Base-by-base conservation (phyloP, 805 yeast genomes). In the Clavispora vitiphila region DNA sequence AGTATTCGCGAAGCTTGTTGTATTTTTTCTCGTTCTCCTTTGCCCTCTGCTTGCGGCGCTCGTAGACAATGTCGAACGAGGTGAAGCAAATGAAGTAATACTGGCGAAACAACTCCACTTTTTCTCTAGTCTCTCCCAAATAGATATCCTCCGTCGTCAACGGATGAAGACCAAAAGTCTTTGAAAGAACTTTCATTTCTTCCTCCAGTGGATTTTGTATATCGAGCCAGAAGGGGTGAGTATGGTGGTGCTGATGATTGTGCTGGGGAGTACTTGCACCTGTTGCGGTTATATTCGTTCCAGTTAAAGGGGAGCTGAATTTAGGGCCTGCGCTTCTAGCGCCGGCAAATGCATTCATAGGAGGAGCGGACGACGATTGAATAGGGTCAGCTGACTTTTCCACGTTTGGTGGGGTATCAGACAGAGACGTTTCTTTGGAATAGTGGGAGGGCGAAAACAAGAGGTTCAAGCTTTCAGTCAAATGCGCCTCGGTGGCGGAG, bases 101-200 rank as follows among this genome's bases (percentile, higher is more conserved):
- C 26, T 86, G 86, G 55, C 85, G 83, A 15, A 29, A 29, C 9
- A 29, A 29, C 20, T 29, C 32, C 2, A 29, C 32, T 15, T 91
- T 91, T 61, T 91, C 99, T 50, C 98, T 78, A 1, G 96, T 85
- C 58, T 91, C 99, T 2, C 96, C 96, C 23, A 90, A 65, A 46
- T 86, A 84, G 37, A 91, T 90, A 65, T 91, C 99, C 59, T 91
- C 99, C 0, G 97, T 86, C 0, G 99, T 91, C 53, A 91, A 74
- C 0, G 99, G 99, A 62, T 91, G 99, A 42, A 91, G 87, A 1
- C 95, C 96, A 65, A 91, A 91, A 0, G 97, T 81, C 55, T 88
- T 88, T 21, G 95, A 79, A 11, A 91, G 54, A 0, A 84, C 93
- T 55, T 91, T 89, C 95, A 93, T 87, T 61, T 91, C 99, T 51